phyloP scores from a whole-genome alignment of 2,329 filamentous ascomycete species.

The Scedosporium apiospermum region DNA sequence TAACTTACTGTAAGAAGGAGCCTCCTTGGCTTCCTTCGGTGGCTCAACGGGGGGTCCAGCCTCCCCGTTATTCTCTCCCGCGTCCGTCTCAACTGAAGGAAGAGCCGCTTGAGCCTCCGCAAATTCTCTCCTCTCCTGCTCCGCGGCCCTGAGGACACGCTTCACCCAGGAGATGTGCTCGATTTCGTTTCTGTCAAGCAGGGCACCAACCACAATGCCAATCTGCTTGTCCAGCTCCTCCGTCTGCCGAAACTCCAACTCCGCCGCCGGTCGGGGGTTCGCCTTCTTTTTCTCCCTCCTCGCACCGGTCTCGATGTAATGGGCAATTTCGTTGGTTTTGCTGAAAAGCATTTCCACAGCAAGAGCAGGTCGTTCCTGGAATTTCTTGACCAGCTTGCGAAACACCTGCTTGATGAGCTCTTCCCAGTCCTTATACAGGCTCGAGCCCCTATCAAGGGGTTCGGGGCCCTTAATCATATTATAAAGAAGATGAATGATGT shows the following conservation, averaged over 20 bases:
- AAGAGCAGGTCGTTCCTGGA: conserved; percentile 75
- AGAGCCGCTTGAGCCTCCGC: conserved; percentile 59
- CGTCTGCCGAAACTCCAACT: conserved; percentile 71
- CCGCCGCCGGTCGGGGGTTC: conserved; percentile 62
- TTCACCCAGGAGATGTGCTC: conserved; percentile 79
- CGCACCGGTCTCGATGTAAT: conserved; percentile 84
- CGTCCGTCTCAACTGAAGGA: conserved; percentile 18
- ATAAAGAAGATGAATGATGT: conserved; percentile 81
- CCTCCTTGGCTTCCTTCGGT: conserved; percentile 13
- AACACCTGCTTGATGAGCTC: conserved; percentile 79
- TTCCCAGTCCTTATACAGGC: conserved; percentile 82
- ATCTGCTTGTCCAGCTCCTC: conserved; percentile 63
- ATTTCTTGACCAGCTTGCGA: conserved; percentile 70
- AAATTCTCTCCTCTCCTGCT: conserved; percentile 68
- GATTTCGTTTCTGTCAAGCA: conserved; percentile 70
- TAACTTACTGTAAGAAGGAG: conserved; percentile 24
- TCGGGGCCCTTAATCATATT: conserved; percentile 86
- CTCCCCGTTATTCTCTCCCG: neutral
- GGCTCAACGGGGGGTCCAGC: neutral
- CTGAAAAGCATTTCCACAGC: conserved; percentile 91
- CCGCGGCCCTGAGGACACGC: conserved; percentile 56
- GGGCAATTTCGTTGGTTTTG: conserved; percentile 74
- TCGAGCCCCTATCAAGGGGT: conserved; percentile 55
- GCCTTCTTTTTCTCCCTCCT: conserved; percentile 69
- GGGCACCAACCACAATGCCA: conserved; percentile 65